Evolutionary conservation across 75 land plant genomes (phyloP).

Genomic region (Selaginella moellendorffii): DNA sequence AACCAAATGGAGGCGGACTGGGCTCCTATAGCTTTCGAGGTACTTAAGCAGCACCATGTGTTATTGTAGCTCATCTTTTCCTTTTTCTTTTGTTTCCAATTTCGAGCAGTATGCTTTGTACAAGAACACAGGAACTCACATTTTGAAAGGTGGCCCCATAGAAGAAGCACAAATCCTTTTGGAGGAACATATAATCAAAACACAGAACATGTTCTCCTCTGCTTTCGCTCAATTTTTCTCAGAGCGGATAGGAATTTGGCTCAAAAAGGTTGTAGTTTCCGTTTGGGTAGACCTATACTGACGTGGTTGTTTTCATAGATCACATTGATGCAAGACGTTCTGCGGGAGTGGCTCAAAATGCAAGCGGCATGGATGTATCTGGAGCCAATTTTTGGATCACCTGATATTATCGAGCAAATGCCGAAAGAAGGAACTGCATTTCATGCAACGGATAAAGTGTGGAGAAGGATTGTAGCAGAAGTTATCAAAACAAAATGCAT

Average conservation of each 20-base stretch:
- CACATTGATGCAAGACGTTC: constrained; percentile 15
- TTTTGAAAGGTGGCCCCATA: constrained; percentile 30
- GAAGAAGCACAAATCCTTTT: constrained; percentile 28
- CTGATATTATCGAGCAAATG: constrained; percentile 29
- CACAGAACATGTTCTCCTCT: constrained; percentile 30
- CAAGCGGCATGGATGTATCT: constrained; percentile 37
- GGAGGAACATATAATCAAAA: constrained; percentile 28
- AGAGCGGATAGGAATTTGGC: constrained; percentile 19
- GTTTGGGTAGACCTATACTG: too few species aligned
- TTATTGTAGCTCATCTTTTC: too few species aligned
- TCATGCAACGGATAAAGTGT: constrained; percentile 19
- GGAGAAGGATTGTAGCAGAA: constrained; percentile 17
- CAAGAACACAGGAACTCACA: constrained; percentile 24
- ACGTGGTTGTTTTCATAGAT: constrained; percentile 9
- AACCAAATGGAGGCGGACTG: constrained; percentile 23
- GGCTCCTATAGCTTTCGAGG: constrained; percentile 25
- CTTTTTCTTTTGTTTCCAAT: neutral
- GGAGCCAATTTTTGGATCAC: constrained; percentile 29
- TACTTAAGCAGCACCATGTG: too few species aligned
- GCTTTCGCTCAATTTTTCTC: constrained; percentile 29
- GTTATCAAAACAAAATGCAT: constrained; percentile 14
- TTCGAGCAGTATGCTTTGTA: constrained; percentile 18
- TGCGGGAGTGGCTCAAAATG: constrained; percentile 21
- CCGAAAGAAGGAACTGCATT: constrained; percentile 27
- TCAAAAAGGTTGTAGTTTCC: constrained; percentile 17